phyloP scores from a whole-genome alignment of 345 rosid genomes.

The Gossypium anomalum region DNA sequence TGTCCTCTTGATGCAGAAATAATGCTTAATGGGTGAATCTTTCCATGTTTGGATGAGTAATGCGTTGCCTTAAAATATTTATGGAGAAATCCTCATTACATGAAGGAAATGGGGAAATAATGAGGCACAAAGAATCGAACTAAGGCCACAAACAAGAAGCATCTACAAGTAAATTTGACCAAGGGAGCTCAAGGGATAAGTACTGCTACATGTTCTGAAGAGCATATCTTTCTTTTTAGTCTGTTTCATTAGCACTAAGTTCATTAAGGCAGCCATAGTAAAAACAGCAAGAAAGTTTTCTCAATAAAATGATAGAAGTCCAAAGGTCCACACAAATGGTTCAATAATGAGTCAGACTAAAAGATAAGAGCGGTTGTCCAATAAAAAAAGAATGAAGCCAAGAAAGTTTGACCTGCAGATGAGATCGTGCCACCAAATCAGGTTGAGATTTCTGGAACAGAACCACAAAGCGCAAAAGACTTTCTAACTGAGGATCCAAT shows the following conservation, averaged over 20 bases:
- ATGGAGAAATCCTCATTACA: not conserved
- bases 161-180: not conserved
- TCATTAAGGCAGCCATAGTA: not conserved
- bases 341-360: not conserved
- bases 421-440: slow-evolving; percentile 89
- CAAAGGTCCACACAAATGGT: not conserved
- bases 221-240: not conserved
- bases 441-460: slow-evolving; percentile 88
- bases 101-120: not conserved
- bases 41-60: slow-evolving; percentile 2
- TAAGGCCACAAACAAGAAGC: not conserved
- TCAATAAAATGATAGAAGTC: not conserved
- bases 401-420: slow-evolving; percentile 72
- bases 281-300: not conserved
- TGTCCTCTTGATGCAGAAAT: not conserved
- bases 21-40: slow-evolving; percentile 4
- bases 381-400: not conserved
- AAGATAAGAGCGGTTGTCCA: not conserved
- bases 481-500: slow-evolving; percentile 66
- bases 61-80: not conserved
- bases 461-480: slow-evolving; percentile 62
- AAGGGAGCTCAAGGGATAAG: not conserved
- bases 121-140: not conserved
- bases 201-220: not conserved
- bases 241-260: too few species aligned